phyloP scores from a whole-genome alignment of 495 filamentous ascomycete species.

The Sabuloglossum arenarium region DNA sequence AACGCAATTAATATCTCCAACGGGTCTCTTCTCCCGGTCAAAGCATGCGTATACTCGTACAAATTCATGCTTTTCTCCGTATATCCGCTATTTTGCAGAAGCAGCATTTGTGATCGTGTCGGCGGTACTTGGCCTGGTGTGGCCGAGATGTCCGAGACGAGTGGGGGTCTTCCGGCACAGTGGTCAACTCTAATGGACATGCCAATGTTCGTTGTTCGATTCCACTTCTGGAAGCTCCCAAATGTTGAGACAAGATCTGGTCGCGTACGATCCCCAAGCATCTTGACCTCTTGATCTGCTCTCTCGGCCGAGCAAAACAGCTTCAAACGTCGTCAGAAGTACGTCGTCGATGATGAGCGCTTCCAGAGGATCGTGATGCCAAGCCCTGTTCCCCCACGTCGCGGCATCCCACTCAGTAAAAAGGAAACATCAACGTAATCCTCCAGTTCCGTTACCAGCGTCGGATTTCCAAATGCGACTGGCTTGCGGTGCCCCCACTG shows the following conservation, averaged over 20 bases:
- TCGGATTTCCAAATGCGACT: too few relatives aligned
- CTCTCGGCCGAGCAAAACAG: too few relatives aligned
- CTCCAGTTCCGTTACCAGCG: too few relatives aligned
- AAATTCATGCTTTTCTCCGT: background rate
- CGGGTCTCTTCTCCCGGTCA: background rate
- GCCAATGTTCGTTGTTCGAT: background rate
- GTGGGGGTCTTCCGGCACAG: background rate
- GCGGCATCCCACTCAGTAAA: background rate
- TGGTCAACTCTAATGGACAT: too few relatives aligned
- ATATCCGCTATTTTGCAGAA: background rate
- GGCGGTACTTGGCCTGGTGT: background rate
- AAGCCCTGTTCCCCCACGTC: background rate
- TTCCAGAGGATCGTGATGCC: background rate
- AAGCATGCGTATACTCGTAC: background rate
- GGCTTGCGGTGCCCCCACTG: too few relatives aligned
- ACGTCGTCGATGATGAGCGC: background rate
- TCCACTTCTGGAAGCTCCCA: background rate
- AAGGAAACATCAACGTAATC: background rate
- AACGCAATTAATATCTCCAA: background rate
- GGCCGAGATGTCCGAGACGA: background rate
- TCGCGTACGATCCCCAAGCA: background rate
- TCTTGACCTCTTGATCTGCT: background rate
- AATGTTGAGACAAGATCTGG: background rate
- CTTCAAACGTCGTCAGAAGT: background rate
- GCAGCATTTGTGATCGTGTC: background rate